These are phyloP conservation scores for Penicillium sp. DNA, from an alignment of 2,329 filamentous ascomycete species.

Conservation along the genomic window DNA sequence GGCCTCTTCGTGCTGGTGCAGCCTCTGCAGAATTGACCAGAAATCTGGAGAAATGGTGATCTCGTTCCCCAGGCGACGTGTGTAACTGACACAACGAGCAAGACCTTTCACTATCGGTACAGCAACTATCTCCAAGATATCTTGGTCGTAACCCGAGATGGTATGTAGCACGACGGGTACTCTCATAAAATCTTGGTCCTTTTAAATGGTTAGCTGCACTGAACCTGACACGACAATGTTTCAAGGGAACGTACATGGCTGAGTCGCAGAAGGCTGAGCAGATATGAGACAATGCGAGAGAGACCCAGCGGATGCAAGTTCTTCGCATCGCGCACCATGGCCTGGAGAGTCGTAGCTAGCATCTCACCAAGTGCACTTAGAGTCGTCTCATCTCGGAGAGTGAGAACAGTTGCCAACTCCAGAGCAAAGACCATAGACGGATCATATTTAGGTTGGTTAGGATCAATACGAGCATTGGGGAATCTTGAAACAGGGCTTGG, in stretches of 20 bases:
- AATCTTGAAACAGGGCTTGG: slow-evolving; percentile 59
- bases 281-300: slow-evolving; percentile 80
- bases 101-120: slow-evolving; percentile 75
- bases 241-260: slow-evolving; percentile 68
- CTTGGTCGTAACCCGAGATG: slow-evolving; percentile 81
- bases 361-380: slow-evolving; percentile 71
- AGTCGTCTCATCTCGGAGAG: slow-evolving; percentile 71
- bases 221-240: slow-evolving; percentile 11
- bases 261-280: slow-evolving; percentile 74
- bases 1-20: slow-evolving; percentile 68
- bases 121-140: slow-evolving; percentile 72
- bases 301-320: slow-evolving; percentile 80
- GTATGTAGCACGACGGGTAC: slow-evolving; percentile 88
- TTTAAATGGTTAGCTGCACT: slow-evolving; percentile 12
- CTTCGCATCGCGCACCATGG: slow-evolving; percentile 73
- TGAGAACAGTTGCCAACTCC: slow-evolving; percentile 81
- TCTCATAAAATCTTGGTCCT: slow-evolving; percentile 88
- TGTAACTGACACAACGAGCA: slow-evolving; percentile 72
- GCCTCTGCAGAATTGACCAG: slow-evolving; percentile 80
- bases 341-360: slow-evolving; percentile 77
- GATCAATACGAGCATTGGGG: slow-evolving; percentile 57
- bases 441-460: slow-evolving; percentile 69
- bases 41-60: slow-evolving; percentile 97
- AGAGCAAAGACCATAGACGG: slow-evolving; percentile 86
- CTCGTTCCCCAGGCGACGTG: slow-evolving; percentile 78